Evolutionary conservation across 805 yeast genomes (phyloP), one percentile per base, ranked within the genome.

Genomic region (Metschnikowia peoriensis): DNA sequence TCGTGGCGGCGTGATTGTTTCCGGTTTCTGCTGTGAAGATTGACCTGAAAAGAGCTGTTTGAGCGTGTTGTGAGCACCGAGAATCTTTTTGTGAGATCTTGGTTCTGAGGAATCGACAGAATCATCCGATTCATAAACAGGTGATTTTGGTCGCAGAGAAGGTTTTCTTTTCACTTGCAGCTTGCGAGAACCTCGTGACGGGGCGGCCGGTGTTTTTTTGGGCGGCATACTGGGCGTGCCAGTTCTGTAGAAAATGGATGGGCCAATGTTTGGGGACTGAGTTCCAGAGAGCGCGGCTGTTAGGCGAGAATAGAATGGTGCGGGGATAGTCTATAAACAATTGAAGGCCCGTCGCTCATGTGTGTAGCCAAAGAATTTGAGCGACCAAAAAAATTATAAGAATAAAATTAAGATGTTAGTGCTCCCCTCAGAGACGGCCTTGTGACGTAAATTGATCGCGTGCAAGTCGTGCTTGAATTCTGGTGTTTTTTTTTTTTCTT

Each of bases 1-100:
- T 27, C 41, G 43, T 22, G 58, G 52, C 14, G 53, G 48, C 27
- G 47, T 40, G n/a, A 27, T 14, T 10, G 34, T 8, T 7, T 43
- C 28, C 38, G 16, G 27, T 40, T 37, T 32, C 15, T 37, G n/a
- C 6, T 34, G 39, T 14, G 43, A 10, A 11, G 40, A 8, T 11
- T 55, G 46, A 22, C 50, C 55, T 15, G 54, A 49, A n/a, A 59
- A 55, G 17, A 57, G 58, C 53, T 55, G 60, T 12, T 54, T 58
- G 44, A 59, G 58, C 27, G 54, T 42, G 34, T 59, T 59, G 46
- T 56, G 61, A 14, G 58, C 29, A 16, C 61, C 60, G 17, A 58
- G 45, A 34, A 59, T 40, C 34, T 52, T 53, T 49, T 50, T 56
- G 2, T 27, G 46, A 37, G 52, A 44, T 12, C 32, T 44, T 15